Conservation (phyloP, 768 basidiomycete species). For the Russula compacta region DNA sequence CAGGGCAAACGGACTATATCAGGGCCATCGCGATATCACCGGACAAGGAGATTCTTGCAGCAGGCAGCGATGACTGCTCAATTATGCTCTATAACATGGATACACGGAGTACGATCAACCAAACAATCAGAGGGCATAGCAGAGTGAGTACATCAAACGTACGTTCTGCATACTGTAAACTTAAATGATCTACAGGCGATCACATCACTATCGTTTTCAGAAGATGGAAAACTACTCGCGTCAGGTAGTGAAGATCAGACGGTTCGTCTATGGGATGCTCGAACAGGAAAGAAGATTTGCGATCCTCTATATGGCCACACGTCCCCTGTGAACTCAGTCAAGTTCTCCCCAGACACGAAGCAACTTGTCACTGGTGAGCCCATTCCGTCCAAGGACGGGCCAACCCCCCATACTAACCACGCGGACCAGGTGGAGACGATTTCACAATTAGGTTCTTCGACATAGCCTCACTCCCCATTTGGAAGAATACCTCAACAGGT, state of each 20-base stretch:
- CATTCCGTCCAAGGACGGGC: not conserved
- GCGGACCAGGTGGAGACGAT: constrained; percentile 3
- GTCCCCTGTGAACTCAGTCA: not conserved
- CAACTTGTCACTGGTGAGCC: constrained; percentile 8
- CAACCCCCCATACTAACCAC: not conserved
- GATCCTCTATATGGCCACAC: constrained; percentile 11
- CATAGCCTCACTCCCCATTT: constrained; percentile 8
- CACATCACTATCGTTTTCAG: constrained; percentile 4
- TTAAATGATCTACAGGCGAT: not conserved
- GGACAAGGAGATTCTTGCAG: constrained; percentile 21
- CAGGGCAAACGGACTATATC: constrained; percentile 8
- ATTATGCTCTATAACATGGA: constrained; percentile 13
- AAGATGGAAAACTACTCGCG: not conserved
- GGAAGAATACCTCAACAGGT: not conserved
- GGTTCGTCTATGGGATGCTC: constrained; percentile 11
- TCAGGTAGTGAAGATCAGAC: constrained; percentile 5
- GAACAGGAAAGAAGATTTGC: constrained; percentile 4
- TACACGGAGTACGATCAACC: not conserved
- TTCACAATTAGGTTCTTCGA: constrained; percentile 7
- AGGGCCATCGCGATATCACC: constrained; percentile 23
- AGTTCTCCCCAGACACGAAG: constrained; percentile 18
- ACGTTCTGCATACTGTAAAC: not conserved
- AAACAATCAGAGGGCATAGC: constrained; percentile 3
- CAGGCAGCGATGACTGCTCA: constrained; percentile 1
- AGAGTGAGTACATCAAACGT: not conserved